These are phyloP conservation scores for Ustilago tritici DNA, from an alignment of 1,284 basidiomycete species.

Conservation along the genomic window DNA sequence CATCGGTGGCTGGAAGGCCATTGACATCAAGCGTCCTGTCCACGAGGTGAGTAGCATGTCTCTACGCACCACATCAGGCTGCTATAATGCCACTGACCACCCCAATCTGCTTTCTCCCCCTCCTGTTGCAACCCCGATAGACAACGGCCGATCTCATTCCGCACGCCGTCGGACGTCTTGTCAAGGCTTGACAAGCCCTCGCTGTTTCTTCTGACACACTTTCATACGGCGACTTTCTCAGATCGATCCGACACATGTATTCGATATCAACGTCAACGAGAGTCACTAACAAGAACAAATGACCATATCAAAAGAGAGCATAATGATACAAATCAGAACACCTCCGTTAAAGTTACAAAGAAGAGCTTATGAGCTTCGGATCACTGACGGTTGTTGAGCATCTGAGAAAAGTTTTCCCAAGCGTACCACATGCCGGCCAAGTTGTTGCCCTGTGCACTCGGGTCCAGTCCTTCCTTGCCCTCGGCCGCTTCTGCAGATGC, in stretches of 20 bases:
- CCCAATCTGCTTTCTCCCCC: neutral
- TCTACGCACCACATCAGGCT: neutral
- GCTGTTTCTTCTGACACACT: neutral
- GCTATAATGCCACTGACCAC: neutral
- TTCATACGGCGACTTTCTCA: neutral
- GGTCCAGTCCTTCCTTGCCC: conserved; percentile 32
- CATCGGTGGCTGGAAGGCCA: conserved; percentile 52
- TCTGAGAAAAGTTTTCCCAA: conserved; percentile 55
- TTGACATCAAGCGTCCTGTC: conserved; percentile 41
- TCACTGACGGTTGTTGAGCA: conserved; percentile 56
- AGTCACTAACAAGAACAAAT: neutral
- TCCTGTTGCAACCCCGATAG: conserved; percentile 3
- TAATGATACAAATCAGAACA: conserved; percentile 16
- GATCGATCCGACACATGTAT: neutral
- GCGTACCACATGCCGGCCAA: conserved; percentile 50
- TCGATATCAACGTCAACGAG: neutral
- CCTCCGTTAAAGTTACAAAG: conserved; percentile 1
- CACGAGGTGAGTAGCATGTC: conserved; percentile 27
- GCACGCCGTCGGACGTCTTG: conserved; percentile 46
- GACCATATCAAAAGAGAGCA: neutral
- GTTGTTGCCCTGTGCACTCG: conserved; percentile 38
- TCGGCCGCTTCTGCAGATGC: conserved; percentile 27
- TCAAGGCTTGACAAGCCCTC: conserved; percentile 38
- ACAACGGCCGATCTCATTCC: conserved; percentile 40
- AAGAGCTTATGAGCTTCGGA: neutral